Evolutionary conservation across 495 filamentous ascomycete genomes (phyloP).

Genomic region (Daldinia vernicosa): DNA sequence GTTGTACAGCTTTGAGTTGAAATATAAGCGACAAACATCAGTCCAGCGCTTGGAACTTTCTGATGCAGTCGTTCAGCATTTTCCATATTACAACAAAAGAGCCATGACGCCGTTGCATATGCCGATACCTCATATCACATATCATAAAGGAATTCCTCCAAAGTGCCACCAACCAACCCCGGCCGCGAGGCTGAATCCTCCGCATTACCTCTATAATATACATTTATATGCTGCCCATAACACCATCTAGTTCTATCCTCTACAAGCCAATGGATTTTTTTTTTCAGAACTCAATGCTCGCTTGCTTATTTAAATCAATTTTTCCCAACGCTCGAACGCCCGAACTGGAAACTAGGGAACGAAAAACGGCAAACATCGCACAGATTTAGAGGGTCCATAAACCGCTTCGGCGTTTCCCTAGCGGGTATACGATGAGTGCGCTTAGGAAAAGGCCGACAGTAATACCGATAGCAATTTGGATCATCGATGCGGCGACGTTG

Average conservation of each 20-base stretch:
- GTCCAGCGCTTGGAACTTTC: neutral
- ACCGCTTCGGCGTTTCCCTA: constrained; percentile 89
- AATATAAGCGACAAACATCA: constrained; percentile 8
- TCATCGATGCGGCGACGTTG: constrained; percentile 85
- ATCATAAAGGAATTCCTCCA: constrained; percentile 26
- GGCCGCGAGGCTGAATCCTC: constrained; percentile 38
- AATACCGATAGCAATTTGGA: constrained; percentile 92
- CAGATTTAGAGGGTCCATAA: constrained; percentile 80
- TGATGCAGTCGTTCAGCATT: constrained; percentile 5
- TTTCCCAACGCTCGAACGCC: constrained; percentile 30
- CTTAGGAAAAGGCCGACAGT: constrained; percentile 90
- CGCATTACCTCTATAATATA: constrained; percentile 41
- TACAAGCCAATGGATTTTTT: constrained; percentile 26
- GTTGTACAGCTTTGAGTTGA: constrained; percentile 4
- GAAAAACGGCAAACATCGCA: neutral
- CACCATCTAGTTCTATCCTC: constrained; percentile 38
- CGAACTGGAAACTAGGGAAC: constrained; percentile 13
- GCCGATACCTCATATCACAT: constrained; percentile 42
- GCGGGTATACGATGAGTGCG: constrained; percentile 86
- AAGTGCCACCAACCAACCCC: constrained; percentile 21
- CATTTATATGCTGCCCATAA: constrained; percentile 38
- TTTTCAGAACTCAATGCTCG: constrained; percentile 30
- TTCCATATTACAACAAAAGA: constrained; percentile 27
- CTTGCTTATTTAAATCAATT: constrained; percentile 26
- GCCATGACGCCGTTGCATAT: constrained; percentile 39